phyloP scores from a whole-genome alignment of 1,284 basidiomycete genomes.

The Rhodotorula mucilaginosa region DNA sequence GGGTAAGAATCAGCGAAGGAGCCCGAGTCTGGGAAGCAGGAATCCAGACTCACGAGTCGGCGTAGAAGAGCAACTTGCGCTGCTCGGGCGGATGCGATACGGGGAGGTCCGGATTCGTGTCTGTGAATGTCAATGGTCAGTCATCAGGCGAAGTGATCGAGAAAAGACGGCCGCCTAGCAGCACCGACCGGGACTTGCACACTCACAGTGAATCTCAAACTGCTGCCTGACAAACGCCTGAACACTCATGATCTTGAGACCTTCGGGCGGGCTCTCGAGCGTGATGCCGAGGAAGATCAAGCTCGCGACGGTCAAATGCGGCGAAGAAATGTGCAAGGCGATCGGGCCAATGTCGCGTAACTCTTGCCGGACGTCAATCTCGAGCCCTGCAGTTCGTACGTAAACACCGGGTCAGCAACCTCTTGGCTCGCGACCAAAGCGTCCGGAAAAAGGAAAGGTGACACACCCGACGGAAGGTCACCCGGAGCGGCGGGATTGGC shows the following conservation, averaged over 20 bases:
- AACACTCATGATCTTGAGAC: conserved; percentile 26
- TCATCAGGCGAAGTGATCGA: too few relatives aligned
- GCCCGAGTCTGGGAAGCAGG: neutral
- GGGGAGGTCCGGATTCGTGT: conserved; percentile 4
- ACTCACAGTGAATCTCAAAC: conserved; percentile 27
- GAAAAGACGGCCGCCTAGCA: neutral
- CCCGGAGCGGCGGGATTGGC: conserved; percentile 20
- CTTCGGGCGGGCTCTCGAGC: conserved; percentile 27
- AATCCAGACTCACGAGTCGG: conserved; percentile 20
- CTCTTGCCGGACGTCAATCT: conserved; percentile 24
- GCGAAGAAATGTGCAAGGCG: conserved; percentile 22
- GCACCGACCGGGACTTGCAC: too few relatives aligned
- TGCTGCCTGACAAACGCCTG: conserved; percentile 25
- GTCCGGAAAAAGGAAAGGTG: neutral
- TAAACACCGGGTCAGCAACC: neutral
- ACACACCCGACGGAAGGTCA: conserved; percentile 12
- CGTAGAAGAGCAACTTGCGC: conserved; percentile 24
- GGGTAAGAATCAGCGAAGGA: neutral
- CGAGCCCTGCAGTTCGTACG: neutral
- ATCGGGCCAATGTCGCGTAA: conserved; percentile 25
- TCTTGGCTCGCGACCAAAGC: neutral
- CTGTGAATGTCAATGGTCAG: neutral
- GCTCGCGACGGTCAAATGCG: conserved; percentile 35
- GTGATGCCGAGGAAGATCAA: conserved; percentile 24
- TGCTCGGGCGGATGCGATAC: conserved; percentile 9